Conservation (phyloP, 2,329 filamentous ascomycete genomes). For the Nemania sp. region DNA sequence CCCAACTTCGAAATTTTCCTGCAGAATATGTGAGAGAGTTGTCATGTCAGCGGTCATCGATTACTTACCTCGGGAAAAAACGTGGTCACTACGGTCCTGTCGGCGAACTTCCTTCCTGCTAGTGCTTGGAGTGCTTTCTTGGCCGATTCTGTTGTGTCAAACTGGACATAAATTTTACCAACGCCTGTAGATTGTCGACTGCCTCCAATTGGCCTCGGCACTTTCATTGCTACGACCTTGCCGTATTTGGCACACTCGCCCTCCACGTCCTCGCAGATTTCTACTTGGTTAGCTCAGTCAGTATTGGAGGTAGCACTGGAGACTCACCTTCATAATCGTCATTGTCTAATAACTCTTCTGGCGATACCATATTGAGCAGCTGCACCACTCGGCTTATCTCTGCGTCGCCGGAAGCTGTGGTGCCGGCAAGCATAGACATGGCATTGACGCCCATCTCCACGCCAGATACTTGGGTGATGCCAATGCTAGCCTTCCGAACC, state of each 20-base stretch:
- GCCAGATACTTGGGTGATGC: conserved; percentile 87
- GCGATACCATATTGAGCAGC: conserved; percentile 97
- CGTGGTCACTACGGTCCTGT: conserved; percentile 93
- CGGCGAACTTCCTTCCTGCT: conserved; percentile 92
- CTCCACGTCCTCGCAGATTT: conserved; percentile 93
- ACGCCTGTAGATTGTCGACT: conserved; percentile 85
- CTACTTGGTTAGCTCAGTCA: conserved; percentile 56
- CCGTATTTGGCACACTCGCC: conserved; percentile 96
- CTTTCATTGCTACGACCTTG: conserved; percentile 82
- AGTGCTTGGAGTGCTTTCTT: conserved; percentile 86
- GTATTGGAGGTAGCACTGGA: neutral
- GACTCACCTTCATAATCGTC: conserved; percentile 90
- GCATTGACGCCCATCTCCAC: conserved; percentile 96
- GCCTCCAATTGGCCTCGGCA: conserved; percentile 83
- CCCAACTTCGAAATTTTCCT: conserved; percentile 93
- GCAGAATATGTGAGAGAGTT: conserved; percentile 40
- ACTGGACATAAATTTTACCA: conserved; percentile 98
- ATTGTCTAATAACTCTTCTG: conserved; percentile 89
- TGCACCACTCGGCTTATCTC: conserved; percentile 86
- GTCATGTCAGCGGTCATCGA: neutral
- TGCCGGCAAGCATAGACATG: conserved; percentile 96
- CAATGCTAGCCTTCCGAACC: conserved; percentile 87
- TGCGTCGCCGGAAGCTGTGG: conserved; percentile 71
- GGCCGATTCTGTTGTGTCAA: conserved; percentile 75
- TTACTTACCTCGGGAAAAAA: conserved; percentile 85